These are phyloP conservation scores for Calonectria pauciramosa DNA, from an alignment of 2,329 filamentous ascomycete genomes.

Conservation along the genomic window DNA sequence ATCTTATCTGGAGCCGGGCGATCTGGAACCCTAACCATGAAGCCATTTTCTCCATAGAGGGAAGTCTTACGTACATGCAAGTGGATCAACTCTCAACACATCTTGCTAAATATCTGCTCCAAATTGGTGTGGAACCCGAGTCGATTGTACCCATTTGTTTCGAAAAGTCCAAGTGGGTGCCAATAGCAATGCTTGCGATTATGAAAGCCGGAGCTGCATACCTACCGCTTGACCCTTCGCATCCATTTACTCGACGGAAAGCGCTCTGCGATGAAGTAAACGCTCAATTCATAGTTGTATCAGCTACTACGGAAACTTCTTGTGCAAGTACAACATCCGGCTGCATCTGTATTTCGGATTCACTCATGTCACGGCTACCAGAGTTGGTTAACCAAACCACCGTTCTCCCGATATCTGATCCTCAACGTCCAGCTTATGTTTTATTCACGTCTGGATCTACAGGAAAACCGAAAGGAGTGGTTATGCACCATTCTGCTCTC, in stretches of 20 bases:
- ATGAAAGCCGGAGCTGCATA: conserved; percentile 41
- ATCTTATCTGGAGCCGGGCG: conserved; percentile 23
- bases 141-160: conserved; percentile 35
- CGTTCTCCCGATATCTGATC: neutral
- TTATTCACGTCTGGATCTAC: conserved; percentile 71
- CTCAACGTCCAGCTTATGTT: neutral
- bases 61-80: conserved; percentile 29
- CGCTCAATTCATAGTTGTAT: conserved; percentile 17
- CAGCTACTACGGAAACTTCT: neutral
- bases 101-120: conserved; percentile 7
- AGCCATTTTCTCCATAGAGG: conserved; percentile 33
- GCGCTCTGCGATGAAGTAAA: conserved; percentile 2
- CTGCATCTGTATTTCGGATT: neutral
- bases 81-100: conserved; percentile 7
- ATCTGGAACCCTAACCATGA: neutral
- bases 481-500: conserved; percentile 39
- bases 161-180: conserved; percentile 41
- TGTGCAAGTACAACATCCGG: neutral
- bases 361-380: neutral
- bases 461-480: conserved; percentile 66
- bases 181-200: conserved; percentile 41
- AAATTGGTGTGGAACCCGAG: neutral
- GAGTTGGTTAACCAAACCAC: neutral
- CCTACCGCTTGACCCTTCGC: conserved; percentile 39
- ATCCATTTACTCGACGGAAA: conserved; percentile 27